phyloP scores from a whole-genome alignment of 495 filamentous ascomycete genomes.

The Penicillium malachiteum region DNA sequence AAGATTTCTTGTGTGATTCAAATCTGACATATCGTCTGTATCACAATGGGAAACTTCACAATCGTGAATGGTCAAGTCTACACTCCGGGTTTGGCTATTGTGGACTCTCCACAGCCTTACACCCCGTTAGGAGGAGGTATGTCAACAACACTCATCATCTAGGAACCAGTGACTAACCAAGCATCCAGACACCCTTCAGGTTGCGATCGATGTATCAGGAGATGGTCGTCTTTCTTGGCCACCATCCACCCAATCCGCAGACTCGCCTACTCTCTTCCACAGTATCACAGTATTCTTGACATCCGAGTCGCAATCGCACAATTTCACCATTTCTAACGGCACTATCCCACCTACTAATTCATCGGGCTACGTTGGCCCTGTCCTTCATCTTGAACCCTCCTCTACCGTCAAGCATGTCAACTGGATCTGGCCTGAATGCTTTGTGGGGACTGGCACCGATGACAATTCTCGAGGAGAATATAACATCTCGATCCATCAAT shows the following conservation, averaged over 20 bases:
- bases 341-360: constrained; percentile 41
- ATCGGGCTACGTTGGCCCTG: constrained; percentile 57
- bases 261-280: constrained; percentile 53
- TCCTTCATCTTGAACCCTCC: constrained; percentile 58
- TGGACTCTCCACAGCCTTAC: constrained; percentile 64
- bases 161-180: not conserved
- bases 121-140: constrained; percentile 64
- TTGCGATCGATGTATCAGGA: constrained; percentile 65
- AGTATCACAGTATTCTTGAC: constrained; percentile 67
- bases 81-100: constrained; percentile 61
- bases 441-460: constrained; percentile 54
- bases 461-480: constrained; percentile 35
- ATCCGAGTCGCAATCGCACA: constrained; percentile 56
- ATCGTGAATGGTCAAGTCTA: constrained; percentile 60
- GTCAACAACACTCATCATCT: constrained; percentile 14
- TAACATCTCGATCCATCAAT: constrained; percentile 68
- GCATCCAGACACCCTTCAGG: constrained; percentile 50
- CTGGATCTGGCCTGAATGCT: constrained; percentile 65
- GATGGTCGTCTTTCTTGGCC: constrained; percentile 60
- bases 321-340: constrained; percentile 69
- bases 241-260: constrained; percentile 36
- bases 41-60: constrained; percentile 39
- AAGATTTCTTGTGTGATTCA: too few species aligned
- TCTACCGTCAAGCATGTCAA: constrained; percentile 70
- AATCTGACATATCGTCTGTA: not conserved